A percentile compares a stretch with the other conserved stretches of the same genome.
Conservation (phyloP, 2,329 filamentous ascomycete genomes). For the Pseudogymnoascus sp. region DNA sequence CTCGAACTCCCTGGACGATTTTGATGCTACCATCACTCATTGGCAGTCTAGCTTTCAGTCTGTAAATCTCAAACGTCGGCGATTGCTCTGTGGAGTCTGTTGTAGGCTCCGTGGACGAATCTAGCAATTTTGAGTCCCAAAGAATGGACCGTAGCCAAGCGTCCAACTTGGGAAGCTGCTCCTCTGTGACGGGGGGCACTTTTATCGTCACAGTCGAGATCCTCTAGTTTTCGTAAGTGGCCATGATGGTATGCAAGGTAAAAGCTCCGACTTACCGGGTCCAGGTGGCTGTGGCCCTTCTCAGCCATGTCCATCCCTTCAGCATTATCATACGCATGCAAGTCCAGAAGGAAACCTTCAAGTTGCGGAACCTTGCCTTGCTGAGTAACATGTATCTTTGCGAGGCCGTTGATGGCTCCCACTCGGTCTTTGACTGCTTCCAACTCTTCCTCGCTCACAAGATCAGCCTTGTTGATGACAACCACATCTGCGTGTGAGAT, state of each 20-base stretch:
- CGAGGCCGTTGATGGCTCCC: conserved; percentile 79
- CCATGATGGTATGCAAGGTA: not conserved
- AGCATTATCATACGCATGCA: conserved; percentile 87
- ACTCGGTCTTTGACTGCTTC: conserved; percentile 63
- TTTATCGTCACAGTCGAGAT: conserved; percentile 76
- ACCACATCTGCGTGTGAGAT: conserved; percentile 96
- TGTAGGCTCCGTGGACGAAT: conserved; percentile 13
- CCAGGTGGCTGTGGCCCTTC: conserved; percentile 84
- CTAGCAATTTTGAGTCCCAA: conserved; percentile 66
- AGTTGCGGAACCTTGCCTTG: conserved; percentile 73
- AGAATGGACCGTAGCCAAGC: conserved; percentile 74
- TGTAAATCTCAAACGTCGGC: conserved; percentile 67
- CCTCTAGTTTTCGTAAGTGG: conserved; percentile 41
- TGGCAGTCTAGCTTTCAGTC: conserved; percentile 72
- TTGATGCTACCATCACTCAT: conserved; percentile 58
- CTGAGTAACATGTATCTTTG: conserved; percentile 73
- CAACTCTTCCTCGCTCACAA: conserved; percentile 65
- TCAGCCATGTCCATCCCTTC: conserved; percentile 54
- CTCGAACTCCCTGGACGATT: conserved; percentile 83
- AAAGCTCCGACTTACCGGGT: conserved; percentile 54
- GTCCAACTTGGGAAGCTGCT: conserved; percentile 60
- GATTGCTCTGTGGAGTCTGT: conserved; percentile 27
- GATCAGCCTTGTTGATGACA: conserved; percentile 86
- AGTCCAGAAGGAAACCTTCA: conserved; percentile 77
- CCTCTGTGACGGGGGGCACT: conserved; percentile 49